Base-by-base conservation (phyloP, 805 yeast genomes). In the Priceomyces carsonii region DNA sequence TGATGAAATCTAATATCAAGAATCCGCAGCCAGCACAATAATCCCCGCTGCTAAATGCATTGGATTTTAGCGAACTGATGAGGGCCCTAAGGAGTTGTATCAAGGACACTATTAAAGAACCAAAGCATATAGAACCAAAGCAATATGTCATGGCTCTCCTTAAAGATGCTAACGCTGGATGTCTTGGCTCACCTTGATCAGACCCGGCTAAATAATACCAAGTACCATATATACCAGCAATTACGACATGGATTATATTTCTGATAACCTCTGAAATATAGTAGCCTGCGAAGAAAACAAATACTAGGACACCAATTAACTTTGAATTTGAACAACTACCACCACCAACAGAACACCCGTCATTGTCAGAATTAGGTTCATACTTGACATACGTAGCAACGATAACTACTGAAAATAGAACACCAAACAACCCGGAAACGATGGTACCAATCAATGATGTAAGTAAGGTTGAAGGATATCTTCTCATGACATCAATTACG, bases 51-150 rank as follows among this genome's bases (percentile, higher is more conserved):
- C 63, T 66, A 17, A 75, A 69, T 17, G 79, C 73, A 43, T 70
- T 67, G 34, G 73, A 75, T 51, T 79, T 75, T 32, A 79, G 52
- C 15, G 79, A 55, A 13, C 71, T 66, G 26, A 86, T 52, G 4
- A 76, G 52, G 33, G 77, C 80, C 42, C 79, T 74, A 28, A 85
- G 43, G 10, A 87, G 70, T 52, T 86, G 91, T 43, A 88, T 73
- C 17, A 87, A 43, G 0, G 87, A 78, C 25, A 85, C 85, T 55
- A 84, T 72, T 51, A 84, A 59, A 2, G 88, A 82, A 0, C 96
- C 96, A 53, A 86, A 84, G 55, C 95, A 84, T 36, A 90, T 82
- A 2, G 95, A 85, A 2, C 98, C 97, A 51, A 89, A 83, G 7
- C 95, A 86, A 55, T 81, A 84, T 3, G 95, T 84, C 59, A 86